These are phyloP conservation scores for Morella rubra DNA, from an alignment of 306 rosid species.

Conservation along the genomic window DNA sequence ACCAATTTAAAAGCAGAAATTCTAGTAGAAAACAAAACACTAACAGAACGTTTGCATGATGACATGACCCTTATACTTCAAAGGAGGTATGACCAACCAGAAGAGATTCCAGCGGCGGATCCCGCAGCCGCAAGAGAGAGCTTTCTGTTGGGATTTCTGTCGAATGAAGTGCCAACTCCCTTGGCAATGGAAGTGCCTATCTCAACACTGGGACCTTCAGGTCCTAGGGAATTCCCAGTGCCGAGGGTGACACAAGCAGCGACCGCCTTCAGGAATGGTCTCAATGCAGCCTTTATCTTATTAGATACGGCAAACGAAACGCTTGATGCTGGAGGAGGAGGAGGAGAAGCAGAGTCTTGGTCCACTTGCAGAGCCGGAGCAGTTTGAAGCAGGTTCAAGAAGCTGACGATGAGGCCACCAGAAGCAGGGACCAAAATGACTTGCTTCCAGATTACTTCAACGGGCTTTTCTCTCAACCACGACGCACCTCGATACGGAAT, in stretches of 20 bases:
- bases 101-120: constrained; percentile 94
- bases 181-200: constrained; percentile 84
- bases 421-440: constrained; percentile 73
- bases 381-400: constrained; percentile 49
- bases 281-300: constrained; percentile 45
- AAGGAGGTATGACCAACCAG: constrained; percentile 43
- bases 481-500: constrained; percentile 77
- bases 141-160: constrained; percentile 40
- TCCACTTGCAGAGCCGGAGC: constrained; percentile 29
- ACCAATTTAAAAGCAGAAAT: background rate
- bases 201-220: constrained; percentile 92
- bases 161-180: constrained; percentile 52
- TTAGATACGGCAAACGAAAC: constrained; percentile 28
- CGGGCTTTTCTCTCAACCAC: constrained; percentile 73
- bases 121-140: constrained; percentile 81
- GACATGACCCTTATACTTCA: background rate
- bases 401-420: constrained; percentile 66
- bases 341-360: constrained; percentile 10
- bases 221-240: constrained; percentile 88
- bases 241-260: constrained; percentile 84
- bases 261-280: constrained; percentile 68
- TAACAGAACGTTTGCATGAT: background rate
- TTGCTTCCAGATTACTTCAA: constrained; percentile 57
- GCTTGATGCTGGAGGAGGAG: constrained; percentile 9
- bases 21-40: background rate